These are phyloP conservation scores for Tolypocladium endophyticum DNA, from an alignment of 2,329 filamentous ascomycete genomes.

Conservation along the genomic window DNA sequence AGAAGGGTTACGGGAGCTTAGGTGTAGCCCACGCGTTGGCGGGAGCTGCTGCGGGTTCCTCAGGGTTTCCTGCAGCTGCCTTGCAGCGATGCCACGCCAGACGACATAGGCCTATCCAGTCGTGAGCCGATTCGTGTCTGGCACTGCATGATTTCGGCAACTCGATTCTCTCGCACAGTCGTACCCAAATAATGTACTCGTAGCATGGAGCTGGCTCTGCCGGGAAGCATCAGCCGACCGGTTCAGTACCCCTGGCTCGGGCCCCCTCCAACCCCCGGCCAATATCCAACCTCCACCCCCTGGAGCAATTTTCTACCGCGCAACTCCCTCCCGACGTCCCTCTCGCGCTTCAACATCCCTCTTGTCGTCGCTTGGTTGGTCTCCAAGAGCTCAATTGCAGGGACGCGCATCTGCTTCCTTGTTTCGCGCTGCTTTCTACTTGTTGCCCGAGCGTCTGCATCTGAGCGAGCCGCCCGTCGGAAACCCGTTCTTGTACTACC, in stretches of 20 bases:
- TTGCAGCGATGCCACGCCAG: not conserved
- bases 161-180: not conserved
- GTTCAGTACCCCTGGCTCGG: not conserved
- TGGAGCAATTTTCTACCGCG: constrained; percentile 4
- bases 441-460: not conserved
- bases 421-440: not conserved
- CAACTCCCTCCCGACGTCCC: not conserved
- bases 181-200: not conserved
- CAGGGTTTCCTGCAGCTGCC: not conserved
- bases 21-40: not conserved
- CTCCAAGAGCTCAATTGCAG: not conserved
- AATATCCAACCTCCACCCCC: constrained; percentile 2
- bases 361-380: not conserved
- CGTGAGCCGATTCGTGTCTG: not conserved
- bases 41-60: not conserved
- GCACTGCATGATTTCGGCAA: not conserved
- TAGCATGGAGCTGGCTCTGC: not conserved
- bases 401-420: not conserved
- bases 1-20: not conserved
- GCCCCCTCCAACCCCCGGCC: not conserved
- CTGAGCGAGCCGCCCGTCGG: not conserved
- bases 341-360: not conserved
- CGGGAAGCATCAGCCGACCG: not conserved
- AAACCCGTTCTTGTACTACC: not conserved
- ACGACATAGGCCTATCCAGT: not conserved